phyloP scores from a whole-genome alignment of 2,329 filamentous ascomycete species.

The Xylaria polymorpha region DNA sequence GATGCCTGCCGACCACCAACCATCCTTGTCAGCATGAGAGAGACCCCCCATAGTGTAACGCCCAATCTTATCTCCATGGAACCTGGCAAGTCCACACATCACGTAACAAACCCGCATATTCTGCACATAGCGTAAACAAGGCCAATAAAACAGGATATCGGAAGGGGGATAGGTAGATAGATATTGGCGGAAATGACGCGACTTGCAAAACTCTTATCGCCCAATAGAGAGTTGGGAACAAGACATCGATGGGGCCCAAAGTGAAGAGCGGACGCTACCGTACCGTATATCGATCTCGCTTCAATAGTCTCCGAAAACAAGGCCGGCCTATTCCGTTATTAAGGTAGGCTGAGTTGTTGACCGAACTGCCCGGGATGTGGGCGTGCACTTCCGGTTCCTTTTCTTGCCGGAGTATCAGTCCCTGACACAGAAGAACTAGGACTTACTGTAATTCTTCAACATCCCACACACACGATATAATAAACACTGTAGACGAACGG shows the following conservation, averaged over 20 bases:
- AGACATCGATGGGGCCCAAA: not conserved
- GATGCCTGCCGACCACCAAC: not conserved
- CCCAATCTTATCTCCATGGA: slow-evolving; percentile 8
- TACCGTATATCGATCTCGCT: not conserved
- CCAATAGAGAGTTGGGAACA: slow-evolving; percentile 16
- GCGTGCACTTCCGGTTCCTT: slow-evolving; percentile 5
- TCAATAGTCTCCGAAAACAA: not conserved
- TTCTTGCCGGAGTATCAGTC: not conserved
- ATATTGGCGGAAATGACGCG: slow-evolving; percentile 13
- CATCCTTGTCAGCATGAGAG: slow-evolving; percentile 5
- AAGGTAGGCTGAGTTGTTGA: slow-evolving; percentile 2
- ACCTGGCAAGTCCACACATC: slow-evolving; percentile 13
- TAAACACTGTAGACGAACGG: not conserved
- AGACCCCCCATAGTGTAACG: not conserved
- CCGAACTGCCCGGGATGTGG: slow-evolving; percentile 10
- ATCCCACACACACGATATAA: not conserved
- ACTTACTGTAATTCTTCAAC: not conserved
- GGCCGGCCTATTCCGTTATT: not conserved
- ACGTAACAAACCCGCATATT: slow-evolving; percentile 16
- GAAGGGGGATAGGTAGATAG: not conserved
- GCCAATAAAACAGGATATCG: not conserved
- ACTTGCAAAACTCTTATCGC: slow-evolving; percentile 16
- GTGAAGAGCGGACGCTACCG: not conserved
- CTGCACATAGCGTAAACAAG: slow-evolving; percentile 3
- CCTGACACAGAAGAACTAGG: not conserved